A percentile compares a stretch with the other conserved stretches of the same genome.
Evolutionary conservation across 345 rosid species (phyloP).

Genomic region (Aurinia saxatilis): DNA sequence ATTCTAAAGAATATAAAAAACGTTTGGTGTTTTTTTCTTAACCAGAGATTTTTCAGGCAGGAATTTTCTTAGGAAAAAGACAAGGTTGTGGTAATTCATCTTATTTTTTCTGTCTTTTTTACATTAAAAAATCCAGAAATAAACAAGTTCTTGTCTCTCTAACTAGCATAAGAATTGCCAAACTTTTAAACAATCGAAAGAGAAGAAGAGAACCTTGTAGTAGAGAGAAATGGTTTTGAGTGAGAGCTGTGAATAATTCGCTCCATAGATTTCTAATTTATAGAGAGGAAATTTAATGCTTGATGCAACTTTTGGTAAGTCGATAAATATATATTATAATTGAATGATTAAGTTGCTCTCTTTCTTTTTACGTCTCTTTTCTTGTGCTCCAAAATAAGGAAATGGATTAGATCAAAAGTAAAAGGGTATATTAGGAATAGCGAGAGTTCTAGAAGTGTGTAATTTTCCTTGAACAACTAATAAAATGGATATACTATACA

Average conservation of each 20-base stretch:
- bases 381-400: slow-evolving; percentile 14
- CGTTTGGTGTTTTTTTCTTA: slow-evolving; percentile 14
- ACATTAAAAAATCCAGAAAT: not conserved
- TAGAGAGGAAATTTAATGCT: not conserved
- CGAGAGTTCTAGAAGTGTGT: slow-evolving; percentile 4
- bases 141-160: not conserved
- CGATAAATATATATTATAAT: not conserved
- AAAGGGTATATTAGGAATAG: not conserved
- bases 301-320: slow-evolving; percentile 9
- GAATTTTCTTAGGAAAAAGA: slow-evolving; percentile 18
- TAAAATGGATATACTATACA: not conserved
- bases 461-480: not conserved
- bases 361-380: slow-evolving; percentile 14
- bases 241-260: not conserved
- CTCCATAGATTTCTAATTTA: slow-evolving; percentile 7
- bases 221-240: slow-evolving; percentile 10
- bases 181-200: not conserved
- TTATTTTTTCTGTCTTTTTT: not conserved
- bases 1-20: slow-evolving; percentile 20
- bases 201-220: slow-evolving; percentile 9
- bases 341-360: too few species aligned
- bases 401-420: not conserved
- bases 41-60: slow-evolving; percentile 29
- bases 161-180: not conserved
- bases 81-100: slow-evolving; percentile 10